Conservation (phyloP, 176 grass and related monocot species). For the Eleusine coracana region DNA sequence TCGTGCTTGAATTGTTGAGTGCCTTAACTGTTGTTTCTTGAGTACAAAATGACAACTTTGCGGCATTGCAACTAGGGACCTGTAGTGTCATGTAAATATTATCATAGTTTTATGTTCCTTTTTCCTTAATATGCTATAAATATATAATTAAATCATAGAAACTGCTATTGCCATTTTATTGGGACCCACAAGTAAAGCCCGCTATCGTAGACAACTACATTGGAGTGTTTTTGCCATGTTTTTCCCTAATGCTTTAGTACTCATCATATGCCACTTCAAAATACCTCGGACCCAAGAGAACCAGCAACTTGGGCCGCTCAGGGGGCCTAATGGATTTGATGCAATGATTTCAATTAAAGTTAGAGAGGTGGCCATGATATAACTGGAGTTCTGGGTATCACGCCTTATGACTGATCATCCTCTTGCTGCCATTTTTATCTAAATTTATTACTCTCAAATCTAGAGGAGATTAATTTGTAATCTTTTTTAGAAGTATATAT, state of each 20-base stretch:
- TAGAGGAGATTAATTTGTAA: too few relatives aligned
- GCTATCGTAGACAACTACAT: neutral
- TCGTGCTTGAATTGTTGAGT: too few relatives aligned
- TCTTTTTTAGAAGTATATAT: neutral
- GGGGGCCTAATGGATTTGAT: neutral
- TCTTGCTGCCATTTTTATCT: neutral
- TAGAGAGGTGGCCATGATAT: neutral
- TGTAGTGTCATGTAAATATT: too few relatives aligned
- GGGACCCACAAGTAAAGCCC: too few relatives aligned
- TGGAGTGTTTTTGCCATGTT: neutral
- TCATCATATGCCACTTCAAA: neutral
- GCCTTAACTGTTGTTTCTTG: too few relatives aligned
- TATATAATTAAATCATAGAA: too few relatives aligned
- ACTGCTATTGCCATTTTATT: too few relatives aligned
- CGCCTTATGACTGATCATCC: neutral
- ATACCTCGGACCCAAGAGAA: neutral
- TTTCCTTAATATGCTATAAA: too few relatives aligned
- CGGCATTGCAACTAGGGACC: too few relatives aligned
- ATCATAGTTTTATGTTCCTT: too few relatives aligned
- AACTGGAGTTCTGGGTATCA: neutral
- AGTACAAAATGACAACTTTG: too few relatives aligned
- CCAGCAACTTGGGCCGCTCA: neutral
- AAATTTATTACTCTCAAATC: too few relatives aligned
- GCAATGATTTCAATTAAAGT: neutral
- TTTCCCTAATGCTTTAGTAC: neutral